Percentiles rank a stretch among this genome's conserved stretches.
Conservation (phyloP, 2,329 filamentous ascomycete genomes). For the Alternaria panax region DNA sequence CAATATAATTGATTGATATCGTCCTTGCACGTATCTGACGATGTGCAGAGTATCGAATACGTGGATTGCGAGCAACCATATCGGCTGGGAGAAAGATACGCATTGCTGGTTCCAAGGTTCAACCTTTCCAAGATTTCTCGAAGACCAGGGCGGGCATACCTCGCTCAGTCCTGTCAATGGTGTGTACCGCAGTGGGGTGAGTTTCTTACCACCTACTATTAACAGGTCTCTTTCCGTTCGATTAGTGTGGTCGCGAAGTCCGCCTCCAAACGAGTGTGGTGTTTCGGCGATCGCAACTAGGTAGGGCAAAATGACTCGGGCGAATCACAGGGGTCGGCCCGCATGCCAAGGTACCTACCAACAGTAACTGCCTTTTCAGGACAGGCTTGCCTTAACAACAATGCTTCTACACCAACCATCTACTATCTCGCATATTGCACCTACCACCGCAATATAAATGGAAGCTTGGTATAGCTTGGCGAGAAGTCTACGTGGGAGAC, state of each 20-base stretch:
- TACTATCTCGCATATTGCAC: neutral
- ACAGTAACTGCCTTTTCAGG: constrained; percentile 1
- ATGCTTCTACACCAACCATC: constrained; percentile 1
- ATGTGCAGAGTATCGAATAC: neutral
- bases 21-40: neutral
- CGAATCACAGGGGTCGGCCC: neutral
- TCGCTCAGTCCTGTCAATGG: neutral
- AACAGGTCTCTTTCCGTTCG: neutral
- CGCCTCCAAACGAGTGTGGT: neutral
- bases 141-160: neutral
- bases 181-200: neutral
- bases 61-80: neutral
- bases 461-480: neutral
- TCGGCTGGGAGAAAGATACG: neutral
- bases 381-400: neutral
- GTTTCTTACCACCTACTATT: neutral
- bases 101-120: neutral
- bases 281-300: constrained; percentile 1
- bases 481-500: neutral
- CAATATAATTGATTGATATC: neutral
- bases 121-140: neutral
- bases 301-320: neutral
- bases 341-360: neutral
- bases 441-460: neutral
- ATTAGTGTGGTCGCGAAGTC: neutral